These are phyloP conservation scores for Fraxinus albicans DNA, from an alignment of 305 asterid genomes.

Conservation along the genomic window DNA sequence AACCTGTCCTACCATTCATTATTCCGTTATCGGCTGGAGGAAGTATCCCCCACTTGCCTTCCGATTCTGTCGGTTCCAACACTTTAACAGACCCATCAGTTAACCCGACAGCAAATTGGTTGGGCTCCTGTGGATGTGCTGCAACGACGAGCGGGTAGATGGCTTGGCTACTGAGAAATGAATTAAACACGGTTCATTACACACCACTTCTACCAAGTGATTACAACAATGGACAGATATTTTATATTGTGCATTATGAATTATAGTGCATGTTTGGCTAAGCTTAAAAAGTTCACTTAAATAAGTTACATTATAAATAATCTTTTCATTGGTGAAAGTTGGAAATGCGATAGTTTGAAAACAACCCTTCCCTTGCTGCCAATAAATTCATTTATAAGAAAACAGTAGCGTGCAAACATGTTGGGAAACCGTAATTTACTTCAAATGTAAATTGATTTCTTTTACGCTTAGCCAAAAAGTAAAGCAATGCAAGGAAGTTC, in stretches of 20 bases:
- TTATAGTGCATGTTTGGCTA: not conserved
- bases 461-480: not conserved
- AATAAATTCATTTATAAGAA: not conserved
- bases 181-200: conserved; percentile 10
- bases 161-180: conserved; percentile 58
- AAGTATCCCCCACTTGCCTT: conserved; percentile 77
- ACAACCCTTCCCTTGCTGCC: not conserved
- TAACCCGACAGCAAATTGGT: conserved; percentile 88
- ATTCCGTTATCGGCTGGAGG: conserved; percentile 79
- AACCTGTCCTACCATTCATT: conserved; percentile 64
- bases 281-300: not conserved
- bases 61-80: conserved; percentile 83
- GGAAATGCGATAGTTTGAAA: not conserved
- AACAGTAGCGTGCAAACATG: not conserved
- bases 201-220: not conserved
- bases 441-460: not conserved
- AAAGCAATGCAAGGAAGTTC: not conserved
- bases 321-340: not conserved
- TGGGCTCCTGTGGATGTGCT: conserved; percentile 87
- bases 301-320: not conserved
- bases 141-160: conserved; percentile 76
- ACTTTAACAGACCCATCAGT: conserved; percentile 87
- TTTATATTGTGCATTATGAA: not conserved
- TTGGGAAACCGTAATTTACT: not conserved
- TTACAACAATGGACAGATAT: not conserved